Base-by-base conservation (phyloP, 1,284 basidiomycete species). In the Marasmius oreades region DNA sequence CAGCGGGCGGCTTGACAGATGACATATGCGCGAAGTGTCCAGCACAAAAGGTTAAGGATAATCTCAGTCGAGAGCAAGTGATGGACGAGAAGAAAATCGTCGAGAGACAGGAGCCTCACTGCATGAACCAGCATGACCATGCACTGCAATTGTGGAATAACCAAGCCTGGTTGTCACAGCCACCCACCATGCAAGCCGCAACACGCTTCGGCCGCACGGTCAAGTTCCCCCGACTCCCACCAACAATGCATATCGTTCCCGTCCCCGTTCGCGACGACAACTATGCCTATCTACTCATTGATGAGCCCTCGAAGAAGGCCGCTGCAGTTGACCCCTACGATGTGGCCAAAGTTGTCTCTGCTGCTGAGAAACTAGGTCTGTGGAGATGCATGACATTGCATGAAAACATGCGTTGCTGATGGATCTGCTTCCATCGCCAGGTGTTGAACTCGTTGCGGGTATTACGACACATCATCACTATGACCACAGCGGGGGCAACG, bases 381-480 rank as follows among this genome's bases (percentile, higher is more conserved):
- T 48, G n/a, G n/a, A n/a, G n/a, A n/a, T n/a, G 10, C 4, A 24
- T 18, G 10, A 20, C 47, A n/a, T 10, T 42, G 24, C 16, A 42
- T 45, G 22, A 16, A 22, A 31, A 34, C 44, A 24, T 42, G 23
- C 24, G 18, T 36, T 34, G 52, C 44, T 51, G 26, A 46, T n/a
- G n/a, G 26, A 43, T 31, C 43, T 24, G 34, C 16, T 43, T 5
- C 4, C 23, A 16, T 10, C 16, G 39, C 10, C 18, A 51, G 83
- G 82, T 16, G 88, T 94, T 24, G 72, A 85, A 54, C 81, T 95
- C 56, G 80, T 90, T 24, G 88, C 88, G 24, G 80, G 82, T 39
- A 80, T 96, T 61, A 95, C 92, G 11, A 96, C 93, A 0, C 93
- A 95, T 72, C 92, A 94, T 72, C 93, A 95, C 70, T 65, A 77